Evolutionary conservation across 2,329 filamentous ascomycete genomes (phyloP).

Genomic region (Microcyclospora tardicrescens): DNA sequence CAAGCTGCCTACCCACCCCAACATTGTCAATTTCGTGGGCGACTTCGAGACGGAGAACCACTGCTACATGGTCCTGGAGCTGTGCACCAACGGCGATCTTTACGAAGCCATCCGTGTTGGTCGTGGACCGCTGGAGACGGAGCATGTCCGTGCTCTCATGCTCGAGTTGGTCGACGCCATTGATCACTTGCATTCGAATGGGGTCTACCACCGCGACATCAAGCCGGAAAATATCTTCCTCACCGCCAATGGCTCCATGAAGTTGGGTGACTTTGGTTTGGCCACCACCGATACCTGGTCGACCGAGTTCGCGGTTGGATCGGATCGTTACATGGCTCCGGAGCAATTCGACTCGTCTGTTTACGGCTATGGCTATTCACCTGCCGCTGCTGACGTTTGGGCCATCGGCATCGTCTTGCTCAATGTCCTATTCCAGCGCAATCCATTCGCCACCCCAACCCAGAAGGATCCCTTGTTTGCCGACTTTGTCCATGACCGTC

Average conservation of each 20-base stretch:
- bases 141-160: constrained; percentile 97
- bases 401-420: constrained; percentile 91
- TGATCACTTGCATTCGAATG: constrained; percentile 78
- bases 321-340: constrained; percentile 97
- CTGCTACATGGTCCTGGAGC: constrained; percentile 85
- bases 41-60: constrained; percentile 88
- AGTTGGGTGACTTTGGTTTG: constrained; percentile 91
- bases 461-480: constrained; percentile 85
- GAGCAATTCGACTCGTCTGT: constrained; percentile 89
- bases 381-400: constrained; percentile 90
- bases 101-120: constrained; percentile 92
- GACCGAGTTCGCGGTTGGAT: constrained; percentile 84
- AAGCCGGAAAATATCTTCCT: constrained; percentile 99
- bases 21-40: constrained; percentile 85
- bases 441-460: constrained; percentile 84
- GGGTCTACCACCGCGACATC: constrained; percentile 93
- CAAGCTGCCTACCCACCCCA: constrained; percentile 64
- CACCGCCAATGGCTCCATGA: constrained; percentile 73
- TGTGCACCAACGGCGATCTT: constrained; percentile 85
- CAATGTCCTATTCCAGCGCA: constrained; percentile 92
- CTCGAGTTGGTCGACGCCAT: constrained; percentile 82
- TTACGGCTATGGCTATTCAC: constrained; percentile 63
- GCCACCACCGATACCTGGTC: constrained; percentile 85
- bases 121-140: constrained; percentile 80
- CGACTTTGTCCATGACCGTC: constrained; percentile 85